Conservation (phyloP, 176 grass and related monocot genomes). For the Oryza australiensis region DNA sequence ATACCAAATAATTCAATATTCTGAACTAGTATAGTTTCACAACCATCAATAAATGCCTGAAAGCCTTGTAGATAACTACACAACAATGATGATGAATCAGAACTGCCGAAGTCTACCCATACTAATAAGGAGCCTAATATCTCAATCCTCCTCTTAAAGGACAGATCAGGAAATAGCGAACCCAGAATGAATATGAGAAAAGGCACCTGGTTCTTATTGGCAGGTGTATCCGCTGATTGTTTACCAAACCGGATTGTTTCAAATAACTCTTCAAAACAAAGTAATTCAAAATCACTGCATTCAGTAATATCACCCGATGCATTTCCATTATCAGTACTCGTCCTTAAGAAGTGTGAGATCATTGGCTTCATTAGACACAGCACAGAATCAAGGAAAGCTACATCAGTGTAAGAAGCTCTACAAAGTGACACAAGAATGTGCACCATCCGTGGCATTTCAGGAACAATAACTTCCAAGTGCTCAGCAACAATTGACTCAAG, state of each 20-base stretch:
- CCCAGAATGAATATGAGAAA: constrained; percentile 84
- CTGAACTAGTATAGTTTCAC: constrained; percentile 51
- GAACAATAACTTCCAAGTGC: constrained; percentile 74
- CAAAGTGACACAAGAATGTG: constrained; percentile 87
- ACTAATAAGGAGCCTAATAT: constrained; percentile 58
- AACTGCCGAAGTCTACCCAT: constrained; percentile 65
- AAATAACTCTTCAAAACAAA: constrained; percentile 93
- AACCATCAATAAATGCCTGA: constrained; percentile 61
- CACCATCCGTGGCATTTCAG: constrained; percentile 85
- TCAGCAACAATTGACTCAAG: constrained; percentile 75
- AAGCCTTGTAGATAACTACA: constrained; percentile 65
- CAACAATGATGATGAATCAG: constrained; percentile 53
- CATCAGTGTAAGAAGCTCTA: constrained; percentile 89
- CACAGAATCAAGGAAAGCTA: constrained; percentile 84
- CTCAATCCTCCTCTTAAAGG: constrained; percentile 78
- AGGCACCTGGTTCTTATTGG: constrained; percentile 54
- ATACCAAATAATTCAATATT: constrained; percentile 60
- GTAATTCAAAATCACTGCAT: constrained; percentile 70
- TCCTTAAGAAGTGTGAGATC: constrained; percentile 69
- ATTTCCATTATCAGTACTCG: constrained; percentile 57
- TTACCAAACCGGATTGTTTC: constrained; percentile 54
- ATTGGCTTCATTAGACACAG: constrained; percentile 73
- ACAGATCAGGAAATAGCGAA: constrained; percentile 76
- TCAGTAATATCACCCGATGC: constrained; percentile 41
- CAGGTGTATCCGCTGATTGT: constrained; percentile 39